Evolutionary conservation across 805 yeast species (phyloP).

Genomic region (Candida railenensis): DNA sequence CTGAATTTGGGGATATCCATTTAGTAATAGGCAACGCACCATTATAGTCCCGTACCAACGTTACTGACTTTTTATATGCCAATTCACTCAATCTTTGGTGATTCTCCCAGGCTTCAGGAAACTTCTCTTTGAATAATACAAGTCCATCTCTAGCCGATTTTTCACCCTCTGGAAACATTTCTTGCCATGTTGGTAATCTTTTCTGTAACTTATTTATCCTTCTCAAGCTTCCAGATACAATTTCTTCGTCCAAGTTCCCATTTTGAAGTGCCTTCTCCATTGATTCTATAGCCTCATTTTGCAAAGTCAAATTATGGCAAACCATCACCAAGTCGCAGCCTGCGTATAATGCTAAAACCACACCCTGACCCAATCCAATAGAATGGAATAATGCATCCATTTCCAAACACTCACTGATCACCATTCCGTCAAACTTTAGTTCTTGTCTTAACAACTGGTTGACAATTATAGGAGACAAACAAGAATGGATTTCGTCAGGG

Average conservation of each 20-base stretch:
- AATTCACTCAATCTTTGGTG: slow-evolving; percentile 44
- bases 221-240: slow-evolving; percentile 35
- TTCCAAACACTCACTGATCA: slow-evolving; percentile 59
- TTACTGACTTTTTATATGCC: slow-evolving; percentile 52
- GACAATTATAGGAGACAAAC: slow-evolving; percentile 53
- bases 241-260: slow-evolving; percentile 44
- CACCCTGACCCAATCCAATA: slow-evolving; percentile 69
- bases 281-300: slow-evolving; percentile 53
- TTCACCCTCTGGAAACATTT: slow-evolving; percentile 37
- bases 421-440: slow-evolving; percentile 54
- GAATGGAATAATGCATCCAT: slow-evolving; percentile 62
- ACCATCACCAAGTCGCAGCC: slow-evolving; percentile 66
- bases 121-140: slow-evolving; percentile 22
- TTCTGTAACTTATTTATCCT: slow-evolving; percentile 46
- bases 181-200: slow-evolving; percentile 44
- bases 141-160: slow-evolving; percentile 20
- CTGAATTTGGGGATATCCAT: slow-evolving; percentile 12
- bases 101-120: slow-evolving; percentile 34
- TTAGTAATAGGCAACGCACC: slow-evolving; percentile 49
- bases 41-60: slow-evolving; percentile 54
- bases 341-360: slow-evolving; percentile 58
- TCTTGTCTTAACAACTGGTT: slow-evolving; percentile 51
- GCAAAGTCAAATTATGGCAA: slow-evolving; percentile 54
- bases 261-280: slow-evolving; percentile 36
- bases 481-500: slow-evolving; percentile 62